A percentile compares a stretch with the other conserved stretches of the same genome.
These are phyloP conservation scores for Pyrenophora teres DNA, from an alignment of 2,329 filamentous ascomycete genomes.

Conservation along the genomic window DNA sequence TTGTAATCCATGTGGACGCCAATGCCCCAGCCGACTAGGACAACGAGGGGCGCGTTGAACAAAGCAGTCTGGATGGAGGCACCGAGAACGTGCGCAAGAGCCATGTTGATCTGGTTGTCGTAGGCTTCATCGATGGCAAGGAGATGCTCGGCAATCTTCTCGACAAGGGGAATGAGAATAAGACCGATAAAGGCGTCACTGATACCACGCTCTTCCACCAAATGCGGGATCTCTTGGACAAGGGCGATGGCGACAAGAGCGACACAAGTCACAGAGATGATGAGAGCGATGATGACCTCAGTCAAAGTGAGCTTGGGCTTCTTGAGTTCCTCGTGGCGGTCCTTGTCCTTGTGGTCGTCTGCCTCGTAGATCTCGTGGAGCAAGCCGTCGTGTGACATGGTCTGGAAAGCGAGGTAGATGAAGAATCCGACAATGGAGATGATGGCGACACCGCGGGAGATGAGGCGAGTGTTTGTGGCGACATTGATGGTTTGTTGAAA, in stretches of 20 bases:
- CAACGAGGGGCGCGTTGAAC: slow-evolving; percentile 81
- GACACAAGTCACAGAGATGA: slow-evolving; percentile 69
- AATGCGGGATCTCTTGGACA: slow-evolving; percentile 71
- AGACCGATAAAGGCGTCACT: slow-evolving; percentile 65
- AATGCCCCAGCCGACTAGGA: slow-evolving; percentile 83
- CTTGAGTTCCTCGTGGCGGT: slow-evolving; percentile 62
- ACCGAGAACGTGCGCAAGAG: slow-evolving; percentile 82
- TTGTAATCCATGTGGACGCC: slow-evolving; percentile 70
- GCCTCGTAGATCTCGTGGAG: slow-evolving; percentile 74
- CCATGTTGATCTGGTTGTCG: slow-evolving; percentile 83
- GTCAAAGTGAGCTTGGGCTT: slow-evolving; percentile 75
- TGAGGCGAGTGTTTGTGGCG: slow-evolving; percentile 60
- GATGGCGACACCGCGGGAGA: slow-evolving; percentile 73
- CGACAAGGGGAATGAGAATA: slow-evolving; percentile 79
- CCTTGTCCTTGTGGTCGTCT: slow-evolving; percentile 70
- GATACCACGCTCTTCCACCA: slow-evolving; percentile 58
- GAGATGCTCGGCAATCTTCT: slow-evolving; percentile 82
- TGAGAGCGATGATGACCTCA: slow-evolving; percentile 70
- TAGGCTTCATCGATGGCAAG: slow-evolving; percentile 85
- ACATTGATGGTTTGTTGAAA: slow-evolving; percentile 55
- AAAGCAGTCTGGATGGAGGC: slow-evolving; percentile 88
- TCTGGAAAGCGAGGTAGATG: slow-evolving; percentile 69
- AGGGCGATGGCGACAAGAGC: slow-evolving; percentile 74
- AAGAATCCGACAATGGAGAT: slow-evolving; percentile 71
- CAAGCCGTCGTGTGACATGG: slow-evolving; percentile 75